Evolutionary conservation across 2,329 filamentous ascomycete species (phyloP), one percentile per base, ranked within the genome.

Genomic region (Iodosphaeria phyllophila): DNA sequence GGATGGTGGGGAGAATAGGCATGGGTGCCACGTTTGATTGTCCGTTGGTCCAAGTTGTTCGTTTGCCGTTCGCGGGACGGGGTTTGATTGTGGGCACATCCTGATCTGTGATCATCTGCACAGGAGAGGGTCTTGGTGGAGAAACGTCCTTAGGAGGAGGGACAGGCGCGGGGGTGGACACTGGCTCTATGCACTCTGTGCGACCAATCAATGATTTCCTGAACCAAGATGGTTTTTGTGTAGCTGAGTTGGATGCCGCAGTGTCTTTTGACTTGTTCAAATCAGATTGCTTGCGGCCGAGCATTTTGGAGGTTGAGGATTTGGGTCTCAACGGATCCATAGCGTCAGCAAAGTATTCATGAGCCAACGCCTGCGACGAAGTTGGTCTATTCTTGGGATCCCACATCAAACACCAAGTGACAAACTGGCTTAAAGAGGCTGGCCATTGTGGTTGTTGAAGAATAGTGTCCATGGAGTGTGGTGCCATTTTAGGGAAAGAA

Each of bases 351-450:
- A 98, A 98, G 51, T 91, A 98, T 37, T 93, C 86, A 47, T 98
- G 89, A 19, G 78, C 77, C 35, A 98, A 56, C n/a, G 89, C 86
- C 50, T 98, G 84, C 1, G 76, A 73, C 2, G 86, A 93, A 4
- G 84, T 95, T 22, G 89, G 89, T 31, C 89, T 68, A 42, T 59
- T 72, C 56, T 84, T 91, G 8, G 89, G 89, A 49, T 98, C 89
- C 89, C 89, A 98, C 78, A 95, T 89, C 36, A 98, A 53, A 51
- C 89, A 98, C 83, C 83, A 93, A 10, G 89, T 98, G 30, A 98
- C 89, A 43, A 98, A 95, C 30, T 91, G 71, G 41, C 75, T 77
- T 28, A 98, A 62, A 12, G 82, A 75, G 2, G 74, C 55, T 5
- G 89, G 89, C 89, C 89, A 98, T 43, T 92, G 80, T 10, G 89